phyloP scores from a whole-genome alignment of 139 green algal genomes.

The Marvania coccoides region DNA sequence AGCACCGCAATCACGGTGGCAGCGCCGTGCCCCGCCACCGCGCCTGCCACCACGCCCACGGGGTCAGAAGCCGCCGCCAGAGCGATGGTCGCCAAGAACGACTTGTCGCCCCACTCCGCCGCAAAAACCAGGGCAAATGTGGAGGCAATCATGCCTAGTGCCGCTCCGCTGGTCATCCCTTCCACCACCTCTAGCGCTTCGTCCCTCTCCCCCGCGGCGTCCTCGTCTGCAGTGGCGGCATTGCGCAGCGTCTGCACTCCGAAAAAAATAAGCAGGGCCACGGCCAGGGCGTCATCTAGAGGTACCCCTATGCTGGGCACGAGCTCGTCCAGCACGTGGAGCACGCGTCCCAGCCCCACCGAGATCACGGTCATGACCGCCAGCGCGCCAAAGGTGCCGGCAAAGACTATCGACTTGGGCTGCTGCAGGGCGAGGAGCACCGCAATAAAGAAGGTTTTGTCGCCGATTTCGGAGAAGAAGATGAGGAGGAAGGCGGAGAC shows the following conservation, averaged over 20 bases:
- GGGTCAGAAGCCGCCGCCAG: conserved; percentile 72
- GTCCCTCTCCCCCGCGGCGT: conserved; percentile 65
- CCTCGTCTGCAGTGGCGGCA: conserved; percentile 49
- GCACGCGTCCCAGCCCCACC: conserved; percentile 51
- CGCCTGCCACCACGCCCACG: conserved; percentile 61
- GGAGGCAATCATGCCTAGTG: conserved; percentile 48
- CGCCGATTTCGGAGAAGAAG: conserved; percentile 94
- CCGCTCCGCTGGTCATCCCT: conserved; percentile 7
- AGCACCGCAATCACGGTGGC: conserved; percentile 79
- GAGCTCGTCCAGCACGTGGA: conserved; percentile 79
- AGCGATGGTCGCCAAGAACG: conserved; percentile 97
- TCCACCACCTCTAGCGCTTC: conserved; percentile 64
- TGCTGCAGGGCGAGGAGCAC: conserved; percentile 74
- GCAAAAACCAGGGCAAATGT: conserved; percentile 96
- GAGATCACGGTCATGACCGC: conserved; percentile 96
- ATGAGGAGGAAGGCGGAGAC: conserved; percentile 90
- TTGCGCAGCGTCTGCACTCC: conserved; percentile 72
- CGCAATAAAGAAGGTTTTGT: conserved; percentile 99
- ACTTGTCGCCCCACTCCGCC: conserved; percentile 98
- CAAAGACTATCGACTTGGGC: conserved; percentile 69
- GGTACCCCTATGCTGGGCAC: conserved; percentile 63
- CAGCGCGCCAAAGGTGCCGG: conserved; percentile 90
- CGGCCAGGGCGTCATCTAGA: conserved; percentile 79
- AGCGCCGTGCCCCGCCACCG: conserved; percentile 77
- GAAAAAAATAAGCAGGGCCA: conserved; percentile 77